Conservation (phyloP, 148 eudicot species). For the Hydrangea macrophylla region DNA sequence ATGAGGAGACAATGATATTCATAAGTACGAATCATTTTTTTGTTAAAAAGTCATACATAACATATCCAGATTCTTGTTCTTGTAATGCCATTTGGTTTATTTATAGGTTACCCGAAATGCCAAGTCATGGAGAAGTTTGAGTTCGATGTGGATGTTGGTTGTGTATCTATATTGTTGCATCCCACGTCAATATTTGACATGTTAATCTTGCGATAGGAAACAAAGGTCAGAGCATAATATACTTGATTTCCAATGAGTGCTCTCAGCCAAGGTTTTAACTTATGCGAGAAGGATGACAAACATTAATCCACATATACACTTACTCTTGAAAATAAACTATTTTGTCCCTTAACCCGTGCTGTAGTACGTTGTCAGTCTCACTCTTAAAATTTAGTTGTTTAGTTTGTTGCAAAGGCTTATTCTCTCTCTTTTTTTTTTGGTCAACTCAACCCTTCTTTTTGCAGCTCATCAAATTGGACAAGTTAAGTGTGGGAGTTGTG, state of each 20-base stretch:
- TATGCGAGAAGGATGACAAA: background rate
- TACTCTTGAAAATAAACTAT: background rate
- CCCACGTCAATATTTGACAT: background rate
- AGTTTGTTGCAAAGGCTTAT: background rate
- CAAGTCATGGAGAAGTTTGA: background rate
- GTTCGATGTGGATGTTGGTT: background rate
- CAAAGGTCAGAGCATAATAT: background rate
- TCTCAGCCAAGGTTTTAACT: background rate
- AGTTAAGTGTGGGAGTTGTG: constrained; percentile 78
- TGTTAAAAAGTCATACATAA: too few species aligned
- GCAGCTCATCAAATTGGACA: constrained; percentile 91
- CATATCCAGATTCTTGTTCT: too few species aligned
- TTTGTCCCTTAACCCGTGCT: background rate
- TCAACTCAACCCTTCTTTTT: background rate
- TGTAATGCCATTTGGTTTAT: too few species aligned
- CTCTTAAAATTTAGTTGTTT: background rate
- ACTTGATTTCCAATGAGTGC: background rate
- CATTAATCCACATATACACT: background rate
- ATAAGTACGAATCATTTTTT: too few species aligned
- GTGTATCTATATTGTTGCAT: background rate
- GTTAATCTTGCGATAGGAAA: background rate
- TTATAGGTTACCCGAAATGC: background rate
- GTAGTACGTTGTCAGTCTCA: background rate
- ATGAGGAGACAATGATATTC: background rate
- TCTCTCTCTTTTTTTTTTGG: background rate